A percentile compares a stretch with the other conserved stretches of the same genome.
phyloP scores from a whole-genome alignment of 2,329 filamentous ascomycete genomes.

The Lizonia empirigonia region DNA sequence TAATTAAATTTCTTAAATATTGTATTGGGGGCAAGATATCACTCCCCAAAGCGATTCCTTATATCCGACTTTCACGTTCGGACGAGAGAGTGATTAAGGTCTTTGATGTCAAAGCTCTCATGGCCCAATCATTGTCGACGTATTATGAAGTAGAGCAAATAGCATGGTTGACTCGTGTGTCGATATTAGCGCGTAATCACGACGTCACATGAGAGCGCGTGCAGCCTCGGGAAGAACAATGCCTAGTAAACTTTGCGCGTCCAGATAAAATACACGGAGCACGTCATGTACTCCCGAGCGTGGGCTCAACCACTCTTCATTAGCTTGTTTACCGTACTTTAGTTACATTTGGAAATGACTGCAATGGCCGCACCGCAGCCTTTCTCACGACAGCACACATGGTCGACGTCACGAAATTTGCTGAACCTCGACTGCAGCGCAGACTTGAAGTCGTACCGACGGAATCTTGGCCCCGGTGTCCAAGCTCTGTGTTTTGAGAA shows the following conservation, averaged over 20 bases:
- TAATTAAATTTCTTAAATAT: no score
- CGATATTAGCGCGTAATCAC: conserved; percentile 6
- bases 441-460: conserved; percentile 28
- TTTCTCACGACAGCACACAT: conserved; percentile 19
- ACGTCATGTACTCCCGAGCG: not conserved
- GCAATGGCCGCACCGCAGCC: conserved; percentile 16
- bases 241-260: conserved; percentile 14
- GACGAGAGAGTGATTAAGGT: no score
- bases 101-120: no score
- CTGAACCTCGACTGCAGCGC: conserved; percentile 31
- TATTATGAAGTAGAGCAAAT: no score
- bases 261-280: not conserved
- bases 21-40: no score
- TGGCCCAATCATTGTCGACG: no score
- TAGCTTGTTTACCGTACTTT: not conserved
- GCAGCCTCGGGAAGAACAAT: conserved; percentile 3
- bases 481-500: conserved; percentile 28
- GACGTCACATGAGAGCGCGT: conserved; percentile 15
- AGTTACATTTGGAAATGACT: not conserved
- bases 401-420: conserved; percentile 19
- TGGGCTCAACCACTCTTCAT: not conserved
- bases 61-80: no score
- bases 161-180: no score
- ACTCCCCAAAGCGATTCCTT: no score
- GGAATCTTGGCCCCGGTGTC: conserved; percentile 30